A percentile compares a stretch with the other conserved stretches of the same genome.
Conservation (phyloP, 2,329 filamentous ascomycete species). For the Phialophora expanda region DNA sequence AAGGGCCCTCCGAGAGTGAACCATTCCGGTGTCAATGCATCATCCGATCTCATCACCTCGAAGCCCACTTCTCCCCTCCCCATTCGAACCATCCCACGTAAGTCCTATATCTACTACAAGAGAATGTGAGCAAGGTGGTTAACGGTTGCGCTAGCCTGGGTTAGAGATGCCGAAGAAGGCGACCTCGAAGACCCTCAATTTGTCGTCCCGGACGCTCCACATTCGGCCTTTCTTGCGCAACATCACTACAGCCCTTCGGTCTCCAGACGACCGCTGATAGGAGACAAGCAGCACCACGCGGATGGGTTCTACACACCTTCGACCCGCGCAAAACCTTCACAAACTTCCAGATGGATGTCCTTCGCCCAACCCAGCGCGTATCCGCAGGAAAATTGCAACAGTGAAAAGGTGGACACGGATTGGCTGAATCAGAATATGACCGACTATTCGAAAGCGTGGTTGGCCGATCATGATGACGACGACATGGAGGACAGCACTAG, state of each 20-base stretch:
- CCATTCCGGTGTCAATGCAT: neutral
- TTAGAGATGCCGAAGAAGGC: constrained; percentile 50
- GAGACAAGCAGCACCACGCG: constrained; percentile 21
- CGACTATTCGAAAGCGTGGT: constrained; percentile 58
- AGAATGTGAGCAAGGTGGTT: neutral
- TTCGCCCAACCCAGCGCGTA: constrained; percentile 53
- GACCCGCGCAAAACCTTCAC: constrained; percentile 37
- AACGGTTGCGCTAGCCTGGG: constrained; percentile 44
- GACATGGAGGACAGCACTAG: constrained; percentile 58
- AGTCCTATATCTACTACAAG: constrained; percentile 3
- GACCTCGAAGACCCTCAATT: constrained; percentile 46
- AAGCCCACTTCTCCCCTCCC: constrained; percentile 27
- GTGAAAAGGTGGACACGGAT: constrained; percentile 52
- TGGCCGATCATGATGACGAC: constrained; percentile 53
- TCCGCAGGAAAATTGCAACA: constrained; percentile 46
- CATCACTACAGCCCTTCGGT: constrained; percentile 52
- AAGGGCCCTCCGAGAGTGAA: constrained; percentile 24
- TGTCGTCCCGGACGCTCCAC: constrained; percentile 46
- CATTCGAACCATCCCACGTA: constrained; percentile 34
- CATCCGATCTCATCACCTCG: constrained; percentile 13
- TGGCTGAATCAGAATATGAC: constrained; percentile 54
- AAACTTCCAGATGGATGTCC: constrained; percentile 54
- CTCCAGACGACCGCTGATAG: constrained; percentile 39
- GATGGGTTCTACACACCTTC: constrained; percentile 28
- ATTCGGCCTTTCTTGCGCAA: constrained; percentile 52